Percentiles rank a stretch among this genome's conserved stretches.
These are phyloP conservation scores for Whalleya microplaca DNA, from an alignment of 2,329 filamentous ascomycete genomes.

Conservation along the genomic window DNA sequence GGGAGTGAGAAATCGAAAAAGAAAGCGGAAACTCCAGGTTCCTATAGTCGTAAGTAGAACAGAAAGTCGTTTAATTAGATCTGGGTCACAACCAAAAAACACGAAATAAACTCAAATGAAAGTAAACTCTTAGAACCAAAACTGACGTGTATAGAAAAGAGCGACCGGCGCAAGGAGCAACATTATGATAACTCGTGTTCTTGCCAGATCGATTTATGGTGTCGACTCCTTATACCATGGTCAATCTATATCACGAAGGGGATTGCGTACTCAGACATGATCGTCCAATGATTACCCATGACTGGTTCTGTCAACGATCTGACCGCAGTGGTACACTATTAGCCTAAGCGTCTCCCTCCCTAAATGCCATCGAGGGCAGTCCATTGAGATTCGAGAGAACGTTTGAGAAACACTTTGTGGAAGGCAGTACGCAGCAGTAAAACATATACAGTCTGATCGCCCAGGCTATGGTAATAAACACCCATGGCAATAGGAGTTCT, in stretches of 20 bases:
- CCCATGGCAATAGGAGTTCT: background rate
- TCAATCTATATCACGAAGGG: background rate
- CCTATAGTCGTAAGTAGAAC: background rate
- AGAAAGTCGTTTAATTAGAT: background rate
- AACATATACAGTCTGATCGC: conserved; percentile 5
- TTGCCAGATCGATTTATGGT: background rate
- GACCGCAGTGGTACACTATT: background rate
- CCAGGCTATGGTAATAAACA: background rate
- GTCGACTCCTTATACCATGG: background rate
- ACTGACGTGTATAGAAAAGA: background rate
- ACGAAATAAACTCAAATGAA: background rate
- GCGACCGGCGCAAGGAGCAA: conserved; percentile 4
- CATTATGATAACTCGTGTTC: background rate
- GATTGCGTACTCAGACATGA: background rate
- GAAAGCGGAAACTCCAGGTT: background rate
- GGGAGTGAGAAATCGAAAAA: background rate
- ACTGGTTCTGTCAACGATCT: background rate
- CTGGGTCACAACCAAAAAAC: background rate
- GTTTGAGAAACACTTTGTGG: background rate
- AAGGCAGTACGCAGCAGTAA: conserved; percentile 1
- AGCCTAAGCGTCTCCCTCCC: background rate
- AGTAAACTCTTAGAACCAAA: background rate
- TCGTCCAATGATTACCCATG: background rate
- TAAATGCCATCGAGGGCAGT: too few relatives aligned
- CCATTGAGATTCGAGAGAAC: background rate